A percentile compares a stretch with the other conserved stretches of the same genome.
Conservation (phyloP, 2,329 filamentous ascomycete genomes). For the Canariomyces notabilis region DNA sequence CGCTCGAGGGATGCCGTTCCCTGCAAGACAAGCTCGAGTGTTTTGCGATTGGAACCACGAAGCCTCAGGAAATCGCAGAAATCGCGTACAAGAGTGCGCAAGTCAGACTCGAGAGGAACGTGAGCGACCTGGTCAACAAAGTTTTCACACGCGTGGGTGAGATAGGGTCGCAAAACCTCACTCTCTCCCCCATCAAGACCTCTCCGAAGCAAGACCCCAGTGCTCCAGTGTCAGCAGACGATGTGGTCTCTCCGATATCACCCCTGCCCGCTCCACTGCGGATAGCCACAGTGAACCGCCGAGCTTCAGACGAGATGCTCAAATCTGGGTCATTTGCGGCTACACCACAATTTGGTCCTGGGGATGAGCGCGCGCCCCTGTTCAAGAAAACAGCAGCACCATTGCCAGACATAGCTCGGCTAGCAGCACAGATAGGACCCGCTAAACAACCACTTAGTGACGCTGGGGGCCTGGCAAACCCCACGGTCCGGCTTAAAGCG, state of each 20-base stretch:
- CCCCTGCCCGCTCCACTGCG: constrained; percentile 4
- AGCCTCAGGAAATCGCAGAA: constrained; percentile 6
- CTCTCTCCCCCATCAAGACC: too few relatives aligned
- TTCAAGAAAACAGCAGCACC: too few relatives aligned
- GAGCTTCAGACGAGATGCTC: neutral
- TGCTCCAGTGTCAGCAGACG: neutral
- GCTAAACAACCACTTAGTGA: neutral
- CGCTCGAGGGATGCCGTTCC: neutral
- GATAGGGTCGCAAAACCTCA: too few relatives aligned
- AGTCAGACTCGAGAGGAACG: constrained; percentile 8
- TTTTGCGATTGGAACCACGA: constrained; percentile 7
- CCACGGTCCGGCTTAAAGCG: too few relatives aligned
- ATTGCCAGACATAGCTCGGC: neutral
- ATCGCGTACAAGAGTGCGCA: constrained; percentile 12
- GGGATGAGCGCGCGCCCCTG: neutral
- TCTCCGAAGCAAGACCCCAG: neutral
- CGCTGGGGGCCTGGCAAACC: neutral
- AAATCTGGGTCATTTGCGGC: too few relatives aligned
- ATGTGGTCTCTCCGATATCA: constrained; percentile 6
- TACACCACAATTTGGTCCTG: too few relatives aligned
- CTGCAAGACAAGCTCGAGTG: constrained; percentile 20
- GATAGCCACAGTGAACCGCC: neutral
- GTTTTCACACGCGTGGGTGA: neutral
- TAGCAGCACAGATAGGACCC: neutral
- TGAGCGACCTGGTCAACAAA: constrained; percentile 10